These are phyloP conservation scores for Cryptococcus sp. DNA, from an alignment of 1,284 basidiomycete species.

Conservation along the genomic window DNA sequence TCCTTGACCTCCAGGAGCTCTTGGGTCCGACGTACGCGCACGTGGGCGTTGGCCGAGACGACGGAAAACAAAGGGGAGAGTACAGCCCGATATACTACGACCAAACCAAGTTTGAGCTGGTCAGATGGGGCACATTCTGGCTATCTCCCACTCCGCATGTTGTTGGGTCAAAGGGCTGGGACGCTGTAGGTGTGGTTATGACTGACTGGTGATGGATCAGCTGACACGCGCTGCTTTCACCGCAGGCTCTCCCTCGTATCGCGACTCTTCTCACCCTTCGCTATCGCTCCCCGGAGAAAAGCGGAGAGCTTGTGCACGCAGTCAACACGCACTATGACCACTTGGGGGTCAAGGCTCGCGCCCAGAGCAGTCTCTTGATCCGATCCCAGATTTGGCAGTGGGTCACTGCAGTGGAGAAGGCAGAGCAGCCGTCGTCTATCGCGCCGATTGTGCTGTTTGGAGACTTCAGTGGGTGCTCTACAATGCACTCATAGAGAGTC, in stretches of 20 bases:
- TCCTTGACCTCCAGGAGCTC: slow-evolving; percentile 59
- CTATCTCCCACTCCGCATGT: slow-evolving; percentile 38
- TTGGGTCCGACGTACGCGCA: slow-evolving; percentile 57
- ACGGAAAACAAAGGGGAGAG: slow-evolving; percentile 59
- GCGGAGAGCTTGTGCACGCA: slow-evolving; percentile 33
- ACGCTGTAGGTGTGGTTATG: slow-evolving; percentile 37
- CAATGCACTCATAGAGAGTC: background rate
- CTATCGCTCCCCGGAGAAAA: slow-evolving; percentile 1
- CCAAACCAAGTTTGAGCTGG: slow-evolving; percentile 40
- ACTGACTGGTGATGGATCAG: background rate
- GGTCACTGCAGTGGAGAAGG: slow-evolving; percentile 26
- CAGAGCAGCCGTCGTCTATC: slow-evolving; percentile 1
- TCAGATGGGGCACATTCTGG: slow-evolving; percentile 43
- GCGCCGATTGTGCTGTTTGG: slow-evolving; percentile 34
- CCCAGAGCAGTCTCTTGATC: slow-evolving; percentile 40
- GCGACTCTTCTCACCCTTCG: slow-evolving; percentile 41
- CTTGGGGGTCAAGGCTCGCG: slow-evolving; percentile 33
- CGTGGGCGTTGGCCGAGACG: slow-evolving; percentile 63
- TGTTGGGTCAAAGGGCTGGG: slow-evolving; percentile 46
- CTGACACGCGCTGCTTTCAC: background rate
- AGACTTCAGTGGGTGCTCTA: slow-evolving; percentile 41
- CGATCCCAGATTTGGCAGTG: slow-evolving; percentile 31
- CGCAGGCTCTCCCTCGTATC: slow-evolving; percentile 40
- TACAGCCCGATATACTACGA: slow-evolving; percentile 65
- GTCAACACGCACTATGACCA: slow-evolving; percentile 49